Conservation (phyloP, 2,329 filamentous ascomycete species). For the Penicillium palitans region DNA sequence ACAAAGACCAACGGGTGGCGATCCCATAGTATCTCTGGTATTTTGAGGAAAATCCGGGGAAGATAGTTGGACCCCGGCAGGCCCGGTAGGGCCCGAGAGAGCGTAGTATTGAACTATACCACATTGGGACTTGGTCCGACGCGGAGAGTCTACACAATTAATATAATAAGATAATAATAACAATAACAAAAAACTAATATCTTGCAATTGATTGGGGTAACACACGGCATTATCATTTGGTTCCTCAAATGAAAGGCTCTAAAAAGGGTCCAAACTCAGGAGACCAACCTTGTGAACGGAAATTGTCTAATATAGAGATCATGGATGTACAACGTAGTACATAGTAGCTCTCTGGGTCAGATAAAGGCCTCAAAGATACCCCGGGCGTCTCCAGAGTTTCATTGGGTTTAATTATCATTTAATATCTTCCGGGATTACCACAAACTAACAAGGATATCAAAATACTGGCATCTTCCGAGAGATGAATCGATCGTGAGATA, state of each 20-base stretch:
- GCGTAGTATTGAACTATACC: slow-evolving; percentile 11
- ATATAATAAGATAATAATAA: background rate
- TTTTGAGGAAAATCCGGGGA: slow-evolving; percentile 13
- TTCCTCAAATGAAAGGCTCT: background rate
- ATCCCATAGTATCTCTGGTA: background rate
- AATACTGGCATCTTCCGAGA: background rate
- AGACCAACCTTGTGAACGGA: background rate
- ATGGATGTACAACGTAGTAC: background rate
- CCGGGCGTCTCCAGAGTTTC: background rate
- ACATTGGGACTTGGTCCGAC: slow-evolving; percentile 5
- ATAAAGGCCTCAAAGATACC: background rate
- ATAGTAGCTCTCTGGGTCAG: background rate
- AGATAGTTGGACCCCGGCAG: background rate
- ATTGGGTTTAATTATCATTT: background rate
- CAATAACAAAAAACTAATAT: too few species aligned
- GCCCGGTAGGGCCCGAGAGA: background rate
- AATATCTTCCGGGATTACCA: background rate
- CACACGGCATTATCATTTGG: background rate
- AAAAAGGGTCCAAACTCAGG: slow-evolving; percentile 2
- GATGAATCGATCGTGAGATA: background rate
- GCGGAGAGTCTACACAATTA: background rate
- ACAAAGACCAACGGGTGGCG: background rate
- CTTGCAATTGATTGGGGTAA: background rate
- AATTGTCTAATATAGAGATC: background rate
- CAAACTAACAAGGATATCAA: background rate